A percentile compares a stretch with the other conserved stretches of the same genome.
phyloP scores from a whole-genome alignment of 2,329 filamentous ascomycete genomes.

The Aciculosporium take region DNA sequence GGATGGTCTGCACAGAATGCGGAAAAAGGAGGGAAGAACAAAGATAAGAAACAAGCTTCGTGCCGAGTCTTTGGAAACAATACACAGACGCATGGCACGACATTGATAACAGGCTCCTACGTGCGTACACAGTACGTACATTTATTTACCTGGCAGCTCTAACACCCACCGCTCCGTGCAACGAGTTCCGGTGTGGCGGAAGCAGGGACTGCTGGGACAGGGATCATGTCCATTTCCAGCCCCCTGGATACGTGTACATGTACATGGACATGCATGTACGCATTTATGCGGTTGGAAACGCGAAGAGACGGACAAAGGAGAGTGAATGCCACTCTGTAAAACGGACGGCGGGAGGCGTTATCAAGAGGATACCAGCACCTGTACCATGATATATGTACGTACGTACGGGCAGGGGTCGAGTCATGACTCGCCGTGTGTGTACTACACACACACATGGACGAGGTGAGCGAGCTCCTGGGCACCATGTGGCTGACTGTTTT shows the following conservation, averaged over 20 bases:
- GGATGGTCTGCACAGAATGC: no score
- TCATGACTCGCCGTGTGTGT: no score
- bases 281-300: no score
- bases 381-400: no score
- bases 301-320: no score
- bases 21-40: background rate
- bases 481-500: background rate
- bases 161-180: background rate
- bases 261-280: background rate
- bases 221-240: background rate
- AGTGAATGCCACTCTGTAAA: no score
- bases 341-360: no score
- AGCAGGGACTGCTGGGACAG: background rate
- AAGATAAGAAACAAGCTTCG: background rate
- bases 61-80: no score
- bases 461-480: background rate
- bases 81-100: no score
- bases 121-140: no score
- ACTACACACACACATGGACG: background rate
- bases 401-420: background rate
- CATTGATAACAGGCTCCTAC: background rate
- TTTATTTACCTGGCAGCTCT: background rate
- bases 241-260: background rate
- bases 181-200: slow-evolving; percentile 4
- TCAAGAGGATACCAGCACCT: no score